phyloP scores from a whole-genome alignment of 2,329 filamentous ascomycete species.

The Bipolaris oryzae region DNA sequence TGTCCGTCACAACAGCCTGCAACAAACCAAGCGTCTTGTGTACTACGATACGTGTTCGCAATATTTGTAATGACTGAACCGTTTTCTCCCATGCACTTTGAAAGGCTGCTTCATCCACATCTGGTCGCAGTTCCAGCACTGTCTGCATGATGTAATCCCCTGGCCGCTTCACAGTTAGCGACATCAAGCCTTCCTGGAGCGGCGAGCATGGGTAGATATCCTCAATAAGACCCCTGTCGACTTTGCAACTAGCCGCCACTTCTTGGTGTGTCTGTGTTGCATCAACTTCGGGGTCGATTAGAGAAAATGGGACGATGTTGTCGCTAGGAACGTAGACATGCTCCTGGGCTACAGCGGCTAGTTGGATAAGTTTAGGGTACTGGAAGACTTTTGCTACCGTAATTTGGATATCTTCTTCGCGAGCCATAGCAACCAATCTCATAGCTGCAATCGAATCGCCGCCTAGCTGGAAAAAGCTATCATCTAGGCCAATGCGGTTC shows the following conservation, averaged over 20 bases:
- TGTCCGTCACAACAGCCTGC: constrained; percentile 21
- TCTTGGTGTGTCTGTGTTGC: constrained; percentile 6
- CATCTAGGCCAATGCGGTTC: constrained; percentile 8
- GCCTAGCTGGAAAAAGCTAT: constrained; percentile 29
- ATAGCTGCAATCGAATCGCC: constrained; percentile 37
- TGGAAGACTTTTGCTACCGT: background rate
- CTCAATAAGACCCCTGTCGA: constrained; percentile 38
- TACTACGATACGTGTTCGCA: constrained; percentile 14
- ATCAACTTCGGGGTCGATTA: constrained; percentile 8
- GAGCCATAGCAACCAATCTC: constrained; percentile 23
- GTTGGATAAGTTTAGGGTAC: background rate
- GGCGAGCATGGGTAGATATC: constrained; percentile 63
- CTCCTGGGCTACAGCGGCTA: background rate
- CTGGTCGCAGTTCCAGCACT: constrained; percentile 45
- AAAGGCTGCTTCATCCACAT: constrained; percentile 1
- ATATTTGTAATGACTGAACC: background rate
- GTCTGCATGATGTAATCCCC: constrained; percentile 52
- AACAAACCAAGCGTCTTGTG: constrained; percentile 4
- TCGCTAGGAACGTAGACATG: constrained; percentile 13
- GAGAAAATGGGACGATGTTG: constrained; percentile 23
- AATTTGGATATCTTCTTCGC: background rate
- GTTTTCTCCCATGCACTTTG: constrained; percentile 6
- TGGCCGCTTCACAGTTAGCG: constrained; percentile 57
- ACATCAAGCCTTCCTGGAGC: constrained; percentile 62
- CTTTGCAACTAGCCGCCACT: background rate